Base-by-base conservation (phyloP, 352 stramenopile species). In the Phytophthora cactorum region DNA sequence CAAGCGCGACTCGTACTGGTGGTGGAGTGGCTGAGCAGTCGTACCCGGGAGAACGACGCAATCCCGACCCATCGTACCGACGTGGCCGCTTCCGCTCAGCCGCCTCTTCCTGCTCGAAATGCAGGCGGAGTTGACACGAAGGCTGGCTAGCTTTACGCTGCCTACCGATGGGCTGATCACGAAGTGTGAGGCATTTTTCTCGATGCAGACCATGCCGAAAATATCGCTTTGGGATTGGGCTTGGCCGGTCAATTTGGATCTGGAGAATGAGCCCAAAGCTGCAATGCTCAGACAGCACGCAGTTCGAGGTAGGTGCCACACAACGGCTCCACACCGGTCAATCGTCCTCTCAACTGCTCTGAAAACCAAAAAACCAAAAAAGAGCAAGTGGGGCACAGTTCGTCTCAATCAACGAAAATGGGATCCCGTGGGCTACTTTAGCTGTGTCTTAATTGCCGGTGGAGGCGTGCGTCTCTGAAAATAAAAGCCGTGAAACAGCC, bases 1-100 rank as follows among this genome's bases (percentile, higher is more conserved):
- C 52, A 87, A 72, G 6, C 77, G 77, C 43, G 59, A 60, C 60
- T 85, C 82, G 47, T 90, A 92, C 32, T 84, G 75, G 22, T 79
- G 74, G 39, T 92, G 78, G 36, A 90, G 66, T 6, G 77, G 60
- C 14, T 70, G 76, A 29, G 74, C 52, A 3, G 66, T 68, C 15
- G 62, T 68, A 4, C 52, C 39, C 5, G 43, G 47, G 6, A 69
- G 14, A 50, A 66, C 45, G 11, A 64, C 15, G 8, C 59, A 52
- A 17, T 70, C 59, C 15, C 47, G 59, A 58, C 47, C 60, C 66
- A 75, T 78, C 25, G 6, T 66, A 28, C 17, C 44, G 28, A 57
- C 41, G 27, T 53, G 47, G 22, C 54, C 31, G 54, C 54, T 52
- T 8, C 27, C 47, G 28, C 59, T 68, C n/a, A 78, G 58, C 22